Evolutionary conservation across 805 yeast genomes (phyloP).

Genomic region (Blastobotrys attinorum): DNA sequence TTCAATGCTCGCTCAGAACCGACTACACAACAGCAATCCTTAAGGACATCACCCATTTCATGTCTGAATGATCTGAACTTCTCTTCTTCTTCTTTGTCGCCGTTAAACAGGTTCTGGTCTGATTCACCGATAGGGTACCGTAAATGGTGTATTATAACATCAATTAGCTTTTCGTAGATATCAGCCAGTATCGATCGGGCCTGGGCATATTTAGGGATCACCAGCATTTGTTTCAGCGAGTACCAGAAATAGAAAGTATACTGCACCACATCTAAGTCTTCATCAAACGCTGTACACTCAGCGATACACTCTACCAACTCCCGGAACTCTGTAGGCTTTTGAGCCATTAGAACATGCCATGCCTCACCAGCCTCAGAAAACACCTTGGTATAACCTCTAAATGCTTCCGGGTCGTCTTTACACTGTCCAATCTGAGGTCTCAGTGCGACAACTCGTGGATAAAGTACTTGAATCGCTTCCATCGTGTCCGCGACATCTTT

Average conservation of each 20-base stretch:
- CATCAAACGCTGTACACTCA: slow-evolving; percentile 62
- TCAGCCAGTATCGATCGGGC: slow-evolving; percentile 46
- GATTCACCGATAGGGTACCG: slow-evolving; percentile 56
- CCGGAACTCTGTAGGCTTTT: slow-evolving; percentile 58
- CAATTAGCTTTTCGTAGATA: slow-evolving; percentile 50
- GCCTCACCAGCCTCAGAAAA: slow-evolving; percentile 92
- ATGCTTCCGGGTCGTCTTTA: slow-evolving; percentile 50
- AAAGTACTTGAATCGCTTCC: slow-evolving; percentile 57
- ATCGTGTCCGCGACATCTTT: slow-evolving; percentile 48
- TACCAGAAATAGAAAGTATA: slow-evolving; percentile 94
- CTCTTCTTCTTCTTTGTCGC: slow-evolving; percentile 77
- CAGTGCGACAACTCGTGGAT: slow-evolving; percentile 57
- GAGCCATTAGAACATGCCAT: slow-evolving; percentile 84
- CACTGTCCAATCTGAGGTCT: slow-evolving; percentile 34
- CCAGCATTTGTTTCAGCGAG: slow-evolving; percentile 62
- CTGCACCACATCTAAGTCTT: slow-evolving; percentile 81
- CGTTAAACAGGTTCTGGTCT: slow-evolving; percentile 44
- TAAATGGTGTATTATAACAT: slow-evolving; percentile 57
- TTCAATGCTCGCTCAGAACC: slow-evolving; percentile 65
- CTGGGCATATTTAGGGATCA: slow-evolving; percentile 47
- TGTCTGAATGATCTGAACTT: slow-evolving; percentile 90
- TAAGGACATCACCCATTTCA: slow-evolving; percentile 96
- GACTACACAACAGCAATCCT: slow-evolving; percentile 87
- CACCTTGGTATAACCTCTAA: slow-evolving; percentile 64
- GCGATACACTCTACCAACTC: slow-evolving; percentile 68